Conservation (phyloP, 2,329 filamentous ascomycete genomes). For the Didymosphaeria variabile region DNA sequence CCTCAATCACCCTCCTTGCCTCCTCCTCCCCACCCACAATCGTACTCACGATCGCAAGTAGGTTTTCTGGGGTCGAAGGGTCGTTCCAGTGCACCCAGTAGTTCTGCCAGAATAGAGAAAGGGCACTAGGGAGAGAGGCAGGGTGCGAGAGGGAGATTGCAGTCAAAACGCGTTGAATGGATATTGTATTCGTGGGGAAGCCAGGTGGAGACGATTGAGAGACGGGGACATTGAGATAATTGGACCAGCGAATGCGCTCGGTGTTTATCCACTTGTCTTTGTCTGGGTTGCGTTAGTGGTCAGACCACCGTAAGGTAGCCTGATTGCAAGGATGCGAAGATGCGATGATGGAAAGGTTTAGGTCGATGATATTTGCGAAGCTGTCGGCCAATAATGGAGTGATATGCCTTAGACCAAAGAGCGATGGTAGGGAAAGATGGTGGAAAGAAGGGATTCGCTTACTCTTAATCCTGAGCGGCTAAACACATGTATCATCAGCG, state of each 20-base stretch:
- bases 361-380: not conserved
- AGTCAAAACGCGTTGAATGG: slow-evolving; percentile 62
- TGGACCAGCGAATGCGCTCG: slow-evolving; percentile 65
- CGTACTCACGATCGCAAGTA: slow-evolving; percentile 54
- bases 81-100: slow-evolving; percentile 62
- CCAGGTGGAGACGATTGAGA: slow-evolving; percentile 53
- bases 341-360: not conserved
- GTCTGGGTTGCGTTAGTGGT: slow-evolving; percentile 52
- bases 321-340: not conserved
- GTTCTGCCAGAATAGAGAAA: slow-evolving; percentile 60
- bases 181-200: slow-evolving; percentile 64
- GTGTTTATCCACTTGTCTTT: slow-evolving; percentile 66
- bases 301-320: not conserved
- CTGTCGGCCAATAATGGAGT: not conserved
- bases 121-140: slow-evolving; percentile 50
- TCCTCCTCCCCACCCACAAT: slow-evolving; percentile 58
- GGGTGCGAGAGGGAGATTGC: slow-evolving; percentile 57
- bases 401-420: not conserved
- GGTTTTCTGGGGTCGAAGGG: slow-evolving; percentile 56
- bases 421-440: not conserved
- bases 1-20: slow-evolving; percentile 54
- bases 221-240: slow-evolving; percentile 64
- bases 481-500: not conserved
- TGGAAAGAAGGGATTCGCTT: not conserved
- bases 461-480: slow-evolving; percentile 9